phyloP scores from a whole-genome alignment of 148 eudicot genomes.

The Rhododendron henanense region DNA sequence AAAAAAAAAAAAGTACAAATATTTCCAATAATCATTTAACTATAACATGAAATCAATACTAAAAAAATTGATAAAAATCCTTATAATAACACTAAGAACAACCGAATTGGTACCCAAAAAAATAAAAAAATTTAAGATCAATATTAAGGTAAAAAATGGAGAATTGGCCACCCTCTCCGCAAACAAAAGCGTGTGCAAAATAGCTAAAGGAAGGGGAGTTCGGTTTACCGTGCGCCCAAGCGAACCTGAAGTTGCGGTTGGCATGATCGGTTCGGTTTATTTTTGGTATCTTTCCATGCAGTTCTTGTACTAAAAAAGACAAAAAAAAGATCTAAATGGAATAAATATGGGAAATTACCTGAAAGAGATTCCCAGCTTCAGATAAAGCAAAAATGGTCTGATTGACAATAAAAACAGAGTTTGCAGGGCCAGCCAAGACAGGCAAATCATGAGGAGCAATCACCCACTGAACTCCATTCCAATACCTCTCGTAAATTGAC shows the following conservation, averaged over 20 bases:
- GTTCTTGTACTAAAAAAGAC: neutral
- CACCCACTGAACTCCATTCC: conserved; percentile 96
- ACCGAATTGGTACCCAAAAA: too few species aligned
- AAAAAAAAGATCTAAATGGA: neutral
- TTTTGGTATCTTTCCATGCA: neutral
- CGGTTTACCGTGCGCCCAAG: neutral
- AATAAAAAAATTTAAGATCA: neutral
- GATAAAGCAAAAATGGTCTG: conserved; percentile 83
- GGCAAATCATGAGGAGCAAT: conserved; percentile 90
- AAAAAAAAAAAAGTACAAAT: neutral
- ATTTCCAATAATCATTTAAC: neutral
- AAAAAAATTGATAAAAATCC: too few species aligned
- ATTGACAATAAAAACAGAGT: conserved; percentile 61
- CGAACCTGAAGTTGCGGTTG: neutral
- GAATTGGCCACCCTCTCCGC: neutral
- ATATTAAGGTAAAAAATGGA: neutral
- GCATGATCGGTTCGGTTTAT: neutral
- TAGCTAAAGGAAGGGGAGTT: neutral
- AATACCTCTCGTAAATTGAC: conserved; percentile 78
- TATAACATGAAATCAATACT: neutral
- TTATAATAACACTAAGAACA: too few species aligned
- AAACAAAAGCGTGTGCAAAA: neutral
- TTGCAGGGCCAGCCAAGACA: conserved; percentile 47
- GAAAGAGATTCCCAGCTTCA: conserved; percentile 59
- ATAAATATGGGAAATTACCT: conserved; percentile 30